Evolutionary conservation across 73 alveolate genomes (phyloP), one percentile per base, ranked within the genome.

Genomic region (Stentor coeruleus): DNA sequence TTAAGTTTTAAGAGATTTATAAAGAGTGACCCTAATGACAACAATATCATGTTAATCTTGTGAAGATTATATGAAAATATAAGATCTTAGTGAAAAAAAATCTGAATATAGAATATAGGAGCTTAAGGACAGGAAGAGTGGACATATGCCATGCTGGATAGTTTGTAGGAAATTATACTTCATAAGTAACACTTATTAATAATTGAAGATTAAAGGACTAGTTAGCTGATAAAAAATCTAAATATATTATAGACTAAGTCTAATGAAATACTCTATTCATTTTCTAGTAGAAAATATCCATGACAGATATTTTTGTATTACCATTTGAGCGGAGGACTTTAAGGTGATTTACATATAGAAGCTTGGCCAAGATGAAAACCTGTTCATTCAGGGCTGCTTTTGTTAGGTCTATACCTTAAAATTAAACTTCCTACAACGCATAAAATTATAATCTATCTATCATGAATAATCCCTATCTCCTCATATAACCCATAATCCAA

Each of bases 11-110:
- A 91, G 31, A 6, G 92, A 86, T 49, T 82, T 87, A 35, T 86
- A 84, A n/a, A 90, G 42, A 26, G 97, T 91, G 49, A 91, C 89
- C 36, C 95, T 94, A 40, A 88, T 92, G 28, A 84, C 94, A 6
- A 91, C 84, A 3, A 91, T 49, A 3, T 87, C 81, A 41, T 88
- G 39, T 82, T 77, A 59, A 85, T 88, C 94, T 39, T 58, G 31
- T 26, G 74, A 42, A 38, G 93, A 35, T 60, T 79, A 59, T 38
- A 41, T 60, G 11, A 74, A 58, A 28, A 86, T 86, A 77, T 91
- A 77, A 59, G 88, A 36, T 72, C 88, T 58, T 81, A 92, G 94
- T 38, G 88, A 84, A 79, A 91, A 91, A 35, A 91, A 15, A 82
- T 59, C 35, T 85, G 74, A 3, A 59, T 81, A 66, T 91, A 88